Evolutionary conservation across 2,329 filamentous ascomycete species (phyloP).

Genomic region (Torrubiellomyces zombiae): DNA sequence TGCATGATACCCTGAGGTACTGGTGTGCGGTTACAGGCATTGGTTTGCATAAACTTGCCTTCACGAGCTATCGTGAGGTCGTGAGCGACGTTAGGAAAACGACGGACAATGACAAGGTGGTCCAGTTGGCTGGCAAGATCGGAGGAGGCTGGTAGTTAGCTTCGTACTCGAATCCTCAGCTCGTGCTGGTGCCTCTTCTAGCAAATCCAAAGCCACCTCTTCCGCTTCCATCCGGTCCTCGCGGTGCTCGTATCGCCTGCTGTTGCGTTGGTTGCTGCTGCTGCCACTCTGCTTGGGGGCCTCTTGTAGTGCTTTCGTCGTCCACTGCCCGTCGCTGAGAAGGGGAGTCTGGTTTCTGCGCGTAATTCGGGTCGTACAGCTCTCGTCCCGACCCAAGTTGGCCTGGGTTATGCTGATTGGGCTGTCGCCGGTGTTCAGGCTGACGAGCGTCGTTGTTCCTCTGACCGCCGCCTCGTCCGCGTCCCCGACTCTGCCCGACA

Average conservation of each 20-base stretch:
- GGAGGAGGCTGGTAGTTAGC: constrained; percentile 72
- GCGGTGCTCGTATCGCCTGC: constrained; percentile 55
- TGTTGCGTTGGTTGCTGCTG: constrained; percentile 29
- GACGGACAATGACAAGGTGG: constrained; percentile 63
- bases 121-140: constrained; percentile 76
- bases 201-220: constrained; percentile 66
- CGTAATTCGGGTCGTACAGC: constrained; percentile 63
- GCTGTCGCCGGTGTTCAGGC: constrained; percentile 5
- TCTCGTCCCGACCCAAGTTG: constrained; percentile 29
- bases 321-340: constrained; percentile 26
- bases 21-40: constrained; percentile 64
- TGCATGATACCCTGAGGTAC: constrained; percentile 53
- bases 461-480: constrained; percentile 29
- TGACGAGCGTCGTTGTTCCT: constrained; percentile 9
- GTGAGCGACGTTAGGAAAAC: constrained; percentile 85
- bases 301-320: constrained; percentile 17
- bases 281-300: constrained; percentile 1
- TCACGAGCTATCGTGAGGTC: constrained; percentile 81
- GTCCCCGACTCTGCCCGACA: constrained; percentile 26
- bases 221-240: constrained; percentile 62
- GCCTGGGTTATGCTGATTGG: constrained; percentile 5
- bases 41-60: constrained; percentile 52
- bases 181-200: constrained; percentile 34
- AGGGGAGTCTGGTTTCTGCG: constrained; percentile 42
- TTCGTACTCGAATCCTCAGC: constrained; percentile 11